Conservation (phyloP, 805 yeast genomes). For the Lipomyces sp. region DNA sequence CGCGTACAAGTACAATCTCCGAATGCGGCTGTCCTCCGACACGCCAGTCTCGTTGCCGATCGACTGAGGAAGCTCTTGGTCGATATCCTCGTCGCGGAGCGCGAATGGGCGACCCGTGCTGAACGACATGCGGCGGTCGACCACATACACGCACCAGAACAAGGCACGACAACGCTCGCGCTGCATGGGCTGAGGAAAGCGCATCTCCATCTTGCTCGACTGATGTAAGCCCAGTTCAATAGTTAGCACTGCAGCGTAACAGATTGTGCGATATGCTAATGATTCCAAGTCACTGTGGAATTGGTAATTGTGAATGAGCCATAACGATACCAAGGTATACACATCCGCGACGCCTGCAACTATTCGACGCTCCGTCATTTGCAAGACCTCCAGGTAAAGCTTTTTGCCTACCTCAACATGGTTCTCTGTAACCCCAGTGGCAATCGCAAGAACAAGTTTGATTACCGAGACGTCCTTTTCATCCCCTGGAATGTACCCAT, state of each 20-base stretch:
- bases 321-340: constrained; percentile 16
- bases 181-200: constrained; percentile 17
- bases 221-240: constrained; percentile 32
- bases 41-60: constrained; percentile 4
- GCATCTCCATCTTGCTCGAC: constrained; percentile 16
- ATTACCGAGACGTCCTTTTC: constrained; percentile 13
- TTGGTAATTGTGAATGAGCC: constrained; percentile 32
- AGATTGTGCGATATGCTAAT: constrained; percentile 30
- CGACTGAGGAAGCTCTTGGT: constrained; percentile 24
- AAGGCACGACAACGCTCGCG: constrained; percentile 26
- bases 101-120: constrained; percentile 30
- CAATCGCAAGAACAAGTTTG: constrained; percentile 29
- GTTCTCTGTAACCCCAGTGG: constrained; percentile 22
- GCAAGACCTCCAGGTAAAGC: constrained; percentile 27
- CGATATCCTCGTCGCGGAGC: constrained; percentile 31
- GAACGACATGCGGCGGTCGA: constrained; percentile 31
- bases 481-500: not conserved
- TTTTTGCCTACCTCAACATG: constrained; percentile 18
- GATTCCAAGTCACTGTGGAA: constrained; percentile 32
- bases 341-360: constrained; percentile 26
- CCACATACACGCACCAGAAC: constrained; percentile 33
- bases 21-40: constrained; percentile 23
- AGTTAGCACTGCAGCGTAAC: constrained; percentile 28
- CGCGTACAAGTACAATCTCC: constrained; percentile 27
- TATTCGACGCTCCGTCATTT: constrained; percentile 16